Evolutionary conservation across 768 basidiomycete species (phyloP).

Genomic region (Piloderma croceum): DNA sequence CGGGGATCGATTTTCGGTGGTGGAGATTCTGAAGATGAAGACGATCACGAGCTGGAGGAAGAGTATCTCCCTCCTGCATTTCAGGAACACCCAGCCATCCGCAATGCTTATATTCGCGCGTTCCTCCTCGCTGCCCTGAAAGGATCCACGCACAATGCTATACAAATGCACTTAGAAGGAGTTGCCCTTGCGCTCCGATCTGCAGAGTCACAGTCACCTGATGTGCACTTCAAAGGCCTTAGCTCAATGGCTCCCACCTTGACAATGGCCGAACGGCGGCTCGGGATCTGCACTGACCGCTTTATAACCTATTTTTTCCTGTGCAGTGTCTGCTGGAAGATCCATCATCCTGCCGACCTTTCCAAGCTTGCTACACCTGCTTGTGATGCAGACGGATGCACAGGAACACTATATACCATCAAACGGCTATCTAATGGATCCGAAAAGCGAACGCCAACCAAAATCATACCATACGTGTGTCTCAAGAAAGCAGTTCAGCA

Average conservation of each 20-base stretch:
- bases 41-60: background rate
- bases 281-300: constrained; percentile 14
- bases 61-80: constrained; percentile 20
- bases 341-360: constrained; percentile 12
- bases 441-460: constrained; percentile 15
- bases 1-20: no score
- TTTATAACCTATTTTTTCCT: constrained; percentile 17
- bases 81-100: constrained; percentile 18
- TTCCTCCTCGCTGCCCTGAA: constrained; percentile 16
- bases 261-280: constrained; percentile 15
- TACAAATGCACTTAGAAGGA: constrained; percentile 8
- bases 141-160: constrained; percentile 9
- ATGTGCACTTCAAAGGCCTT: constrained; percentile 6
- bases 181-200: constrained; percentile 1
- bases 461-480: constrained; percentile 17
- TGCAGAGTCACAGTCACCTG: background rate
- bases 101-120: constrained; percentile 16
- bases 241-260: constrained; percentile 16
- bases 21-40: background rate
- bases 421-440: constrained; percentile 7
- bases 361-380: background rate
- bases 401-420: constrained; percentile 11
- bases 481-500: constrained; percentile 12
- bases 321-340: constrained; percentile 17
- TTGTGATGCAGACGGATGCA: no score